Conservation (phyloP, 148 eudicot genomes). For the Cornus controversa region DNA sequence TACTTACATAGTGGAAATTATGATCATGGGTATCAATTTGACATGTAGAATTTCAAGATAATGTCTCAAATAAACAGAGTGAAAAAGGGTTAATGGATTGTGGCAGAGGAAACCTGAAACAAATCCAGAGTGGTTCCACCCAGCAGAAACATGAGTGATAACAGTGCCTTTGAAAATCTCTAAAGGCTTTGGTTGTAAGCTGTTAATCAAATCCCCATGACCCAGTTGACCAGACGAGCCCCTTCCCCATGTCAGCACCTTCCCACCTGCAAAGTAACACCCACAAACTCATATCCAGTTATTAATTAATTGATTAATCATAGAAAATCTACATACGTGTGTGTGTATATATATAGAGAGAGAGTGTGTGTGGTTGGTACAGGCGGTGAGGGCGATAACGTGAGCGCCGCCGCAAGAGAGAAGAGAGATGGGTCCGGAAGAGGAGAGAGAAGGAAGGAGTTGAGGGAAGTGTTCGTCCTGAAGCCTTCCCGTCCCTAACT, state of each 20-base stretch:
- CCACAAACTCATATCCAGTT: not conserved
- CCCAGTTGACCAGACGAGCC: constrained; percentile 91
- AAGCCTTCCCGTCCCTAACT: constrained; percentile 57
- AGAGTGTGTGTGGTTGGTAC: constrained; percentile 22
- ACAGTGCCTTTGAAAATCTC: constrained; percentile 29
- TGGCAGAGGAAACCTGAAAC: constrained; percentile 78
- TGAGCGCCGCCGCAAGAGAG: constrained; percentile 97
- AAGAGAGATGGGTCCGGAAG: constrained; percentile 36
- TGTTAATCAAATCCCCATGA: constrained; percentile 57
- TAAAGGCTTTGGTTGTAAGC: constrained; percentile 48
- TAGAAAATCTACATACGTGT: not conserved
- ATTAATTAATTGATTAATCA: not conserved
- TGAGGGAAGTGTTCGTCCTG: constrained; percentile 69
- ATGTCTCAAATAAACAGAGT: too few species aligned
- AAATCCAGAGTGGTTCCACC: constrained; percentile 97
- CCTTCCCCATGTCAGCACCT: constrained; percentile 87
- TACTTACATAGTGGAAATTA: too few species aligned
- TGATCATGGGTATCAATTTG: too few species aligned
- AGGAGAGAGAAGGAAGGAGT: constrained; percentile 39
- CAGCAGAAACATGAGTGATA: constrained; percentile 76
- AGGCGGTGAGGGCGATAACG: constrained; percentile 66
- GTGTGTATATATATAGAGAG: not conserved
- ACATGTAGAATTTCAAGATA: too few species aligned
- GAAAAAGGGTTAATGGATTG: too few species aligned
- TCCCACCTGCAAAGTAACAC: constrained; percentile 58